Percentiles rank a stretch among this genome's conserved stretches.
Evolutionary conservation across 1,284 basidiomycete species (phyloP).

Genomic region (Austroboletus niveus): DNA sequence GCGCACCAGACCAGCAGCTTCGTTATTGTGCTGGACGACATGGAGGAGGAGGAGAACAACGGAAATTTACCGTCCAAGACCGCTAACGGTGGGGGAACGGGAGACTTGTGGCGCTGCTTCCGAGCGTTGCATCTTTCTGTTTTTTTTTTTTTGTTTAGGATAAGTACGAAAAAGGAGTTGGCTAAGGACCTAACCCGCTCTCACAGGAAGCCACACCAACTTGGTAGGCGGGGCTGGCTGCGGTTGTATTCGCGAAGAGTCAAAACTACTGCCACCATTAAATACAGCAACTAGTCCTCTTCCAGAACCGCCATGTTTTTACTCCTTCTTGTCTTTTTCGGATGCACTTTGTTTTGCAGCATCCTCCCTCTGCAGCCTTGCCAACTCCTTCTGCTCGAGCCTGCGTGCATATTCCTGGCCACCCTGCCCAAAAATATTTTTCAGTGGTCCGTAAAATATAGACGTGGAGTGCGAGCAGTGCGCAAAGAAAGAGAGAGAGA

Average conservation of each 20-base stretch:
- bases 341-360: slow-evolving; percentile 23
- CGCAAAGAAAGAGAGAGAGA: slow-evolving; percentile 5
- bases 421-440: slow-evolving; percentile 48
- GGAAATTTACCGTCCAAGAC: neutral
- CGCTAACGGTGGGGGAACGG: too few species aligned
- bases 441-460: slow-evolving; percentile 19
- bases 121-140: slow-evolving; percentile 7
- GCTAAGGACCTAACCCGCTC: slow-evolving; percentile 16
- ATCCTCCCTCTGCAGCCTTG: slow-evolving; percentile 40
- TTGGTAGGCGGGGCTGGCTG: neutral
- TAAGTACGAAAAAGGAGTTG: slow-evolving; percentile 24
- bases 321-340: slow-evolving; percentile 44
- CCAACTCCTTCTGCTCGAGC: slow-evolving; percentile 59
- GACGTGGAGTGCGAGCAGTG: slow-evolving; percentile 6
- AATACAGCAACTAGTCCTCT: slow-evolving; percentile 7
- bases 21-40: slow-evolving; percentile 16
- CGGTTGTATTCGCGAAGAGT: neutral
- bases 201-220: neutral
- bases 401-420: slow-evolving; percentile 85
- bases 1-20: slow-evolving; percentile 47
- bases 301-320: slow-evolving; percentile 6
- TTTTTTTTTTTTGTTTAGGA: slow-evolving; percentile 6
- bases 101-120: slow-evolving; percentile 11
- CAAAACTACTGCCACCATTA: slow-evolving; percentile 1
- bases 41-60: slow-evolving; percentile 4